Evolutionary conservation across 371 early-diverging fungal species (phyloP).

Genomic region (Chytridium lagenaria): DNA sequence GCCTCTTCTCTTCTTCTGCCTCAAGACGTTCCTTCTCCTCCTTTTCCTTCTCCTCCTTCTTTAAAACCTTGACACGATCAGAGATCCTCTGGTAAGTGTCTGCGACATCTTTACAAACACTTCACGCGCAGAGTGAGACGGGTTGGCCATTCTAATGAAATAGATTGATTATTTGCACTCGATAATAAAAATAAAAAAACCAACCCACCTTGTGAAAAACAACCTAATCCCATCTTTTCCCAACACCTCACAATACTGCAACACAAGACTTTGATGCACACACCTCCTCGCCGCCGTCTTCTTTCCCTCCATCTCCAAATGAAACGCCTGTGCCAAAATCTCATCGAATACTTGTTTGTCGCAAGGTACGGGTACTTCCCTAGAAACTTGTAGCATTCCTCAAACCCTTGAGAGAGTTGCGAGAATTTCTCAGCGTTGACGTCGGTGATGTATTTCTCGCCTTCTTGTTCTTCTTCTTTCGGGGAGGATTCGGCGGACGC

Average conservation of each 20-base stretch:
- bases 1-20: conserved; percentile 33
- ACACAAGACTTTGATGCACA: conserved; percentile 79
- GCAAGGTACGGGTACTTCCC: conserved; percentile 72
- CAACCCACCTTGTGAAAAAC: conserved; percentile 78
- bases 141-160: conserved; percentile 38
- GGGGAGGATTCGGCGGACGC: too few species aligned
- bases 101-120: conserved; percentile 87
- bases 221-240: conserved; percentile 83
- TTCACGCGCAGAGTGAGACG: conserved; percentile 64
- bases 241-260: conserved; percentile 83
- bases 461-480: conserved; percentile 16
- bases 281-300: conserved; percentile 71
- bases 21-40: conserved; percentile 25
- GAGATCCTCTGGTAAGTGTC: conserved; percentile 81
- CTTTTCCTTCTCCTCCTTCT: conserved; percentile 34
- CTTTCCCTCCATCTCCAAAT: conserved; percentile 75
- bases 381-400: conserved; percentile 71
- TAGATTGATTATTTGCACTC: neutral
- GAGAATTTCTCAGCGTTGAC: conserved; percentile 32
- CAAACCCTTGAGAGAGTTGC: conserved; percentile 50
- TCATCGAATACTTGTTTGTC: conserved; percentile 74
- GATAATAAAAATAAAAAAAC: conserved; percentile 18
- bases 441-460: conserved; percentile 40
- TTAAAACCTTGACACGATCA: conserved; percentile 74
- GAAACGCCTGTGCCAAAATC: conserved; percentile 87